Evolutionary conservation across 139 green algal species (phyloP).

Genomic region (Closterium sp.): DNA sequence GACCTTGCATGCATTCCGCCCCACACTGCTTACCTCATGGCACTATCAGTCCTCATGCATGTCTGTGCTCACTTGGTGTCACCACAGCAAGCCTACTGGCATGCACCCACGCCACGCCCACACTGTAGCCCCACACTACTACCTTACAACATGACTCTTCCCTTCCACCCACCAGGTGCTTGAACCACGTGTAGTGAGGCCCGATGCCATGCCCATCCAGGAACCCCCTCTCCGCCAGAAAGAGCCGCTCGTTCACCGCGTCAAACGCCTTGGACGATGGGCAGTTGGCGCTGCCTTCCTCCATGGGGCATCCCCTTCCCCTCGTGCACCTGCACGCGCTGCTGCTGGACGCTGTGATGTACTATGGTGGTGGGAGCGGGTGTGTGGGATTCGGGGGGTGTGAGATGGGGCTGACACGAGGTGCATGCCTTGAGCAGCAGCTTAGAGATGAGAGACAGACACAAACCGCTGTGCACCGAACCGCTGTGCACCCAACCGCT

Average conservation of each 20-base stretch:
- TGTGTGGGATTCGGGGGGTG: neutral
- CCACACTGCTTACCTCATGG: too few species aligned
- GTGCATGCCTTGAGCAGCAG: neutral
- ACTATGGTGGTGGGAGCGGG: neutral
- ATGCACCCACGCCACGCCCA: too few species aligned
- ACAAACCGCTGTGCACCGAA: neutral
- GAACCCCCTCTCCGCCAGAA: conserved; percentile 30
- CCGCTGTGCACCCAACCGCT: too few species aligned
- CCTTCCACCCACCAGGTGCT: conserved; percentile 29
- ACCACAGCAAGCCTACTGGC: too few species aligned
- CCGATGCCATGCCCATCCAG: conserved; percentile 32
- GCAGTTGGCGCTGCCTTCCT: neutral
- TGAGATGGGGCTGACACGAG: too few species aligned
- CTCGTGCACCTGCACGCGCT: neutral
- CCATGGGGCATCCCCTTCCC: neutral
- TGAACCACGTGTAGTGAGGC: conserved; percentile 19
- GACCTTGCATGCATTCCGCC: too few species aligned
- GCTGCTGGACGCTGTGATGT: neutral
- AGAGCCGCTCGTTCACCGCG: conserved; percentile 37
- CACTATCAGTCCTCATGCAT: too few species aligned
- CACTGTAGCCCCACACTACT: too few species aligned
- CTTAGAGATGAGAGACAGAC: neutral
- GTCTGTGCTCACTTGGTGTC: too few species aligned
- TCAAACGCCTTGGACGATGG: neutral
- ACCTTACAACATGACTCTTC: neutral